Conservation (phyloP, 2,329 filamentous ascomycete species). For the Colletotrichum magnum region DNA sequence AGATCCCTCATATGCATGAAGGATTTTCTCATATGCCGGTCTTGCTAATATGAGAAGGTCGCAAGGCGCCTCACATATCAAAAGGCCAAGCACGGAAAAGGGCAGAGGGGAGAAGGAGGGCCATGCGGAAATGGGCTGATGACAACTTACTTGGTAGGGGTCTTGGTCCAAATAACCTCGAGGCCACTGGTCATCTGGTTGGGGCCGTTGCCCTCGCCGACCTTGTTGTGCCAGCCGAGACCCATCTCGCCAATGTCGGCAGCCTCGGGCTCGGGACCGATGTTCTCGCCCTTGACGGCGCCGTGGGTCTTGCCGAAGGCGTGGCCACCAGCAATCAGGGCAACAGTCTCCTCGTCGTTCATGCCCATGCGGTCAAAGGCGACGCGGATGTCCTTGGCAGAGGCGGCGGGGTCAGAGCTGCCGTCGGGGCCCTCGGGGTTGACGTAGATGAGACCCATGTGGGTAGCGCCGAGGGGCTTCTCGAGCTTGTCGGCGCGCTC, state of each 20-base stretch:
- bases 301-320: constrained; percentile 87
- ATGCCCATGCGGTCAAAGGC: constrained; percentile 87
- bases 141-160: constrained; percentile 69
- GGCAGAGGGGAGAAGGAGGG: not conserved
- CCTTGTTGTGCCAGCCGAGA: constrained; percentile 78
- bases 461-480: constrained; percentile 75
- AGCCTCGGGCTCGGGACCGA: constrained; percentile 77
- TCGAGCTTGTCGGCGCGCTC: constrained; percentile 62
- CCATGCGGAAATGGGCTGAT: constrained; percentile 20
- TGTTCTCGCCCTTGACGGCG: constrained; percentile 69
- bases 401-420: constrained; percentile 76
- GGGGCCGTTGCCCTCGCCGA: constrained; percentile 76
- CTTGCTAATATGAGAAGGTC: constrained; percentile 2
- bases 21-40: constrained; percentile 15
- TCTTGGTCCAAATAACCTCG: constrained; percentile 85
- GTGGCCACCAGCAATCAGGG: constrained; percentile 84
- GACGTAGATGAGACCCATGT: constrained; percentile 87
- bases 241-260: constrained; percentile 77
- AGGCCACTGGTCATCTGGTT: constrained; percentile 83
- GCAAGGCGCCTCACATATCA: not conserved
- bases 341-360: constrained; percentile 86
- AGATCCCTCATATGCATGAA: constrained; percentile 10
- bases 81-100: constrained; percentile 2
- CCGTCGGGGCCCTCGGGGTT: constrained; percentile 85
- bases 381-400: constrained; percentile 79